These are phyloP conservation scores for Diaporthe aspalathi DNA, from an alignment of 2,329 filamentous ascomycete genomes.

Conservation along the genomic window DNA sequence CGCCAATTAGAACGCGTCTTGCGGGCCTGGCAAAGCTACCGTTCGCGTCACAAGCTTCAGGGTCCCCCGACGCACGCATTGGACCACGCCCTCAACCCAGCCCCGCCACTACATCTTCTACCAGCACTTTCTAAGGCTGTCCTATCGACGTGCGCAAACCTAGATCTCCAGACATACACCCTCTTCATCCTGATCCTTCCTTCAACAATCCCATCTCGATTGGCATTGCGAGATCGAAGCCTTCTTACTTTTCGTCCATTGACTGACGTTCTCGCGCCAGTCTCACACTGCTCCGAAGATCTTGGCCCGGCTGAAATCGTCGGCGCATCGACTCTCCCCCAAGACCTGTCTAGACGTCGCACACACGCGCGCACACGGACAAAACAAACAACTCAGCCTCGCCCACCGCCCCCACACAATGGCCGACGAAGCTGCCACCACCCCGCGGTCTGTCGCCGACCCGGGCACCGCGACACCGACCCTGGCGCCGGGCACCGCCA, in stretches of 20 bases:
- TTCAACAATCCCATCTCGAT: slow-evolving; percentile 21
- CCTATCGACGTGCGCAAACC: not conserved
- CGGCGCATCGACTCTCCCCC: slow-evolving; percentile 12
- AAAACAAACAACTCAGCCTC: not conserved
- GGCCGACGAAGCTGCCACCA: slow-evolving; percentile 38
- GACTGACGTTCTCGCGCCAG: not conserved
- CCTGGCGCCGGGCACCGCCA: slow-evolving; percentile 43
- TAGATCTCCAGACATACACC: not conserved
- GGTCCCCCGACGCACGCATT: slow-evolving; percentile 17
- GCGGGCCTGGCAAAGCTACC: slow-evolving; percentile 22
- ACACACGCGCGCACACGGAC: not conserved
- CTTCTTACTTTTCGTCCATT: not conserved
- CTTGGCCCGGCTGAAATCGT: slow-evolving; percentile 4
- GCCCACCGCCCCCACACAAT: slow-evolving; percentile 19
- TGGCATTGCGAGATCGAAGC: slow-evolving; percentile 1
- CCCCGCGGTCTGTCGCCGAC: slow-evolving; percentile 31
- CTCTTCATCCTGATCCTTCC: not conserved
- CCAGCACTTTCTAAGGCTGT: not conserved
- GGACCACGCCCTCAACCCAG: not conserved
- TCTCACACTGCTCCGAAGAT: not conserved
- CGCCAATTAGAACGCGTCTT: slow-evolving; percentile 32
- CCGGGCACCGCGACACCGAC: slow-evolving; percentile 28
- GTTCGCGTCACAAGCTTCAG: slow-evolving; percentile 37
- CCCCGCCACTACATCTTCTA: not conserved
- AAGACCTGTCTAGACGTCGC: not conserved